Evolutionary conservation across 2,329 filamentous ascomycete species (phyloP), one percentile per base, ranked within the genome.

Genomic region (Colletotrichum magnum): DNA sequence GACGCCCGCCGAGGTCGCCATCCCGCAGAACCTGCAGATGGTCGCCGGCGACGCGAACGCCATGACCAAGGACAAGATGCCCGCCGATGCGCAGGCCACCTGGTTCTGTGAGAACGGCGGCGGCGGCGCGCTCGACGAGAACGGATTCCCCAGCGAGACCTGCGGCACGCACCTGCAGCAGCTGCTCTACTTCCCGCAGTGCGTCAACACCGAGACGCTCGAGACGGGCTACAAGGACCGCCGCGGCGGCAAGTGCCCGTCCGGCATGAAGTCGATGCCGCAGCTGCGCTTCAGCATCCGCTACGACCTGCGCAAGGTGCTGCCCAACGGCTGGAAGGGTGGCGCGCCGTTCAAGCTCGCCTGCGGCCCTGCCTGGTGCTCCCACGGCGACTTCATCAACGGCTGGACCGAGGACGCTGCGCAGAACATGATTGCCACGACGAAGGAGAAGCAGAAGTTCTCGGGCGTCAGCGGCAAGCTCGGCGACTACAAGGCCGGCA

Each of bases 111-210:
- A 83, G 72, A 72, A 71, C 64, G 77, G 74, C 18, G 72, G 69
- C 24, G 16, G 69, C 64, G 69, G 62, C 39, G 66, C 57, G 77
- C 90, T 65, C 2, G 71, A 73, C 21, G 90, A 89, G 9, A 93
- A 93, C 75, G 91, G 90, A 21, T 90, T 92, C 75, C 91, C 91
- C 32, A 92, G 92, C 70, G 89, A 89, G 60, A 92, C 91, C 0
- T 92, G 90, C 10, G 86, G 72, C 85, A 87, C 58, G 70, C 78
- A 76, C 73, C 86, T 58, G 82, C 87, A 70, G 86, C 89, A 78
- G 86, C 90, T 73, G 86, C 87, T 41, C 57, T 72, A 75, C 58
- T 63, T 76, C 75, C 74, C 68, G 16, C 65, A 71, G 65, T 76
- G 74, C 54, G 75, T 75, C 57, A 72, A 73, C 64, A 59, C 65